Percentiles rank a stretch among this genome's conserved stretches.
phyloP scores from a whole-genome alignment of 2,329 filamentous ascomycete species.

The Verticillium zaregamsianum region DNA sequence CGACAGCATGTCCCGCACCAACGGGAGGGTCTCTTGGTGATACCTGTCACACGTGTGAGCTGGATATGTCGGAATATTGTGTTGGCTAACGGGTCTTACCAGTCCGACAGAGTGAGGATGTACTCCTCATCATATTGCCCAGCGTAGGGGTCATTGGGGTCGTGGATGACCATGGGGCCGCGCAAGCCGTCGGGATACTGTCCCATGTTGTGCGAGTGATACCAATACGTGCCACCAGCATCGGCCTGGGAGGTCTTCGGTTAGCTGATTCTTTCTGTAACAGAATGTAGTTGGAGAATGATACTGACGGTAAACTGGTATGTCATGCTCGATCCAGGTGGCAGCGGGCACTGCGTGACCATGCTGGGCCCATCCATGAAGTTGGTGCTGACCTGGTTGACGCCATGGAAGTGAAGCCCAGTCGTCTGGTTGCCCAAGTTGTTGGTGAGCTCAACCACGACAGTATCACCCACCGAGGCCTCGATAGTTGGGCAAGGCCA shows the following conservation, averaged over 20 bases:
- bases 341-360: conserved; percentile 51
- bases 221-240: conserved; percentile 42
- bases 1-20: conserved; percentile 34
- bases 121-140: conserved; percentile 54
- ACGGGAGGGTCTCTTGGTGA: conserved; percentile 29
- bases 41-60: conserved; percentile 27
- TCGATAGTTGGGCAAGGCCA: conserved; percentile 58
- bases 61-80: background rate
- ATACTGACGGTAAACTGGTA: conserved; percentile 45
- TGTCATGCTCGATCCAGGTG: conserved; percentile 45
- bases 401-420: conserved; percentile 54
- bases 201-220: conserved; percentile 59
- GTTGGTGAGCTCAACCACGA: conserved; percentile 47
- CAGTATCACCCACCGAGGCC: conserved; percentile 44
- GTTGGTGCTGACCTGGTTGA: conserved; percentile 47
- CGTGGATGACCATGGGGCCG: conserved; percentile 56
- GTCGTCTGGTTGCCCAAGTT: conserved; percentile 48
- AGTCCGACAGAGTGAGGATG: conserved; percentile 37
- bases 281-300: background rate
- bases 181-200: conserved; percentile 67
- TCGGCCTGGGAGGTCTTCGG: conserved; percentile 25
- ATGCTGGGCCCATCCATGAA: conserved; percentile 56
- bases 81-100: conserved; percentile 14
- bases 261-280: background rate
- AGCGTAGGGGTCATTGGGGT: conserved; percentile 48